A percentile compares a stretch with the other conserved stretches of the same genome.
phyloP scores from a whole-genome alignment of 1,139 yeast genomes.

The Debaryomyces subglobosus region DNA sequence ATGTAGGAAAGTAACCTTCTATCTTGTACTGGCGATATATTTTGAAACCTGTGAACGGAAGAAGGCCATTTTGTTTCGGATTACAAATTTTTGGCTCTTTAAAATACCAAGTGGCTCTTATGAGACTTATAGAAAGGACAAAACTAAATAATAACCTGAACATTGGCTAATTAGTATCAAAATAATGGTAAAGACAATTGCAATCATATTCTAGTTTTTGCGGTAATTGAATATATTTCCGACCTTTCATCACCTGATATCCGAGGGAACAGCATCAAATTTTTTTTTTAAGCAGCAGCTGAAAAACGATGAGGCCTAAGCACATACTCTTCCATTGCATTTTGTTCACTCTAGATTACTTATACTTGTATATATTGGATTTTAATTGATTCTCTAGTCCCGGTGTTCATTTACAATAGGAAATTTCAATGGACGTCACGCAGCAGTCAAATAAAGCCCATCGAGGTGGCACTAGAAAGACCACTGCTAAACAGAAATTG shows the following conservation, averaged over 20 bases:
- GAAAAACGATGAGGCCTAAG: slow-evolving; percentile 7
- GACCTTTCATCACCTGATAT: slow-evolving; percentile 5
- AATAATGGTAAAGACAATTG: background rate
- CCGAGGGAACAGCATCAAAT: slow-evolving; percentile 6
- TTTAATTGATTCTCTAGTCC: background rate
- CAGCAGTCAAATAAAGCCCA: slow-evolving; percentile 64
- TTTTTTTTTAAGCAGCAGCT: slow-evolving; percentile 9
- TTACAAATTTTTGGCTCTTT: slow-evolving; percentile 41
- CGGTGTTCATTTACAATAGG: background rate
- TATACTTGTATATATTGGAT: slow-evolving; percentile 2
- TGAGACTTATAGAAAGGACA: background rate
- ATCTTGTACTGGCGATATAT: slow-evolving; percentile 55
- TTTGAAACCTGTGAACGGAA: slow-evolving; percentile 63
- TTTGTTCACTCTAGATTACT: slow-evolving; percentile 1
- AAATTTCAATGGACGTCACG: slow-evolving; percentile 24
- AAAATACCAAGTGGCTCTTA: slow-evolving; percentile 21
- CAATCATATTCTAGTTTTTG: slow-evolving; percentile 10
- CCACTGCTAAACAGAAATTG: slow-evolving; percentile 79
- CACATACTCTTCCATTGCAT: background rate
- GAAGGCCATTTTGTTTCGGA: slow-evolving; percentile 28
- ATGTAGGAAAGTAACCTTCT: slow-evolving; percentile 39
- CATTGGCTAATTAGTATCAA: background rate
- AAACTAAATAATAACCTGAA: background rate
- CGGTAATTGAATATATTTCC: slow-evolving; percentile 11
- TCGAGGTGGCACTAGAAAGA: slow-evolving; percentile 57